Base-by-base conservation (phyloP, 225 moss, liverwort and hornwort species). In the Asterella californica region DNA sequence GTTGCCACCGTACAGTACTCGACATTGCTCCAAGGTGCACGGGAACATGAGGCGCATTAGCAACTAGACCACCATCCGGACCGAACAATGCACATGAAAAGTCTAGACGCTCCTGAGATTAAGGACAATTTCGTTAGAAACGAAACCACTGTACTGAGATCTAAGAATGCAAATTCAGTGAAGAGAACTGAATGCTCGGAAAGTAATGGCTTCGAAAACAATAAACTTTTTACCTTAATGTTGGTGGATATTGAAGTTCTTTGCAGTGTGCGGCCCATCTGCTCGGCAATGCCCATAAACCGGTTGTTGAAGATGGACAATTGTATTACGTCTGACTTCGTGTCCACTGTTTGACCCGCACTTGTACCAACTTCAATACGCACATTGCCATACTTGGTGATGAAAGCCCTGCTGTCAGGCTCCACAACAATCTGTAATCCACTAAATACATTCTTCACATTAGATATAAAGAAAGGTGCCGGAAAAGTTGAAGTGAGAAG, bases 251-350 rank as follows among this genome's bases (percentile, higher is more conserved):
- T 99, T 27, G 99, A 99, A 15, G 99, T 99, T 77, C 99, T 90
- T 82, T 95, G 99, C 79, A 99, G 86, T 17, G 99, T 99, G 83
- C 99, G 91, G 2, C 99, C 99, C 99, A 99, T 99, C 82, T 99
- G 99, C 90, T 99, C 99, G 24, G 99, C 99, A 79, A 99, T 99
- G 42, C 99, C 99, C 99, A 99, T 99, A 76, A 99, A 99, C 65
- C 99, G 90, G 83, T 99, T 99, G 83, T 99, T 99, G 86, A 99
- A 99, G 60, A 99, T 99, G 76, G 97, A 99, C 79, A 99, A 54
- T 66, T 95, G 93, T 85, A 99, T 88, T n/a, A 99, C 95, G 79
- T 99, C 97, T 65, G 86, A 91, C 81, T 95, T 93, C n/a, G 92
- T 85, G 33, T 85, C 87, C 12, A 83, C 84, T n/a, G 79, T 67